Evolutionary conservation across 2,329 filamentous ascomycete genomes (phyloP), one percentile per base, ranked within the genome.

Genomic region (Samsoniella hepiali): DNA sequence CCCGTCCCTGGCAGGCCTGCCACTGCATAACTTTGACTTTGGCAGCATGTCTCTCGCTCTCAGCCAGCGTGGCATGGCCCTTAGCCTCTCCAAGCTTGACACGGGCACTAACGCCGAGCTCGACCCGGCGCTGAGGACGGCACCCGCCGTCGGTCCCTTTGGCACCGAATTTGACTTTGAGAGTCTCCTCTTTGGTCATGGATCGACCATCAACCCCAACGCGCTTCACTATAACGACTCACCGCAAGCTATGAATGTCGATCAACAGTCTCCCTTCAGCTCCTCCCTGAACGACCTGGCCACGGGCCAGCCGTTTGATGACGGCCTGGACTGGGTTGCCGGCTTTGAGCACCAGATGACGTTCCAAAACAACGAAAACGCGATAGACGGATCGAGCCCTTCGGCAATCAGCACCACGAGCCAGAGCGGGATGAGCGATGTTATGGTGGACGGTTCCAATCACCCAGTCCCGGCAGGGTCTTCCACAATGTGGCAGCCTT

Each of bases 391-490:
- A 64, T 98, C 95, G 11, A 98, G 95, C 15, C 95, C 95, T 17
- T 98, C 95, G 9, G 93, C 93, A 54, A 94, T 98, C 75, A 98
- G 94, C 79, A 96, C 91, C 50, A 91, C 91, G 64, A 98, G 93
- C 76, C 93, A 96, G 72, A 94, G 91, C 74, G 91, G 89, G 58
- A 91, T 93, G 75, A 96, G 91, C 76, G 95, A 98, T 73, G 87
- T 93, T 65, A 93, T 97, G 89, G 82, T 95, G 64, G 93, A 97
- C 75, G 91, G 91, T 65, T 86, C 86, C 44, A 89, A 88, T 74
- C 87, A 88, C 68, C 81, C 84, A 47, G 80, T 83, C 44, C 77
- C 82, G 63, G 79, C 78, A 65, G 78, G 76, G 60, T 79, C 82
- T 57, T 80, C 81, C 68, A 83, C 85, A 58, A 86, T 90, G 79